These are phyloP conservation scores for Sergeia podlipaevii DNA, from an alignment of 208 protist genomes.

Conservation along the genomic window DNA sequence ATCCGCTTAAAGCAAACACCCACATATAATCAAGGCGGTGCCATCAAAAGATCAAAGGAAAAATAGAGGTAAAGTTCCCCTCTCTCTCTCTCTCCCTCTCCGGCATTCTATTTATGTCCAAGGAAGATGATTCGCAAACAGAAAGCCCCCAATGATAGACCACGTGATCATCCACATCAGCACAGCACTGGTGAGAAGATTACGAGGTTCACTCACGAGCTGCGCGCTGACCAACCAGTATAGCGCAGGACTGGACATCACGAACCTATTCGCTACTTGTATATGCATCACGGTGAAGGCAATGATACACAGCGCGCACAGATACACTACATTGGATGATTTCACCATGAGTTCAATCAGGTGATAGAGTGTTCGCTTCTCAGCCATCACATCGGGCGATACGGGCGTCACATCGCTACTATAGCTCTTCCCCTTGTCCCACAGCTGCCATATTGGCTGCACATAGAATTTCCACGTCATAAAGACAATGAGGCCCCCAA, in stretches of 20 bases:
- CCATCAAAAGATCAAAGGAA: too few relatives aligned
- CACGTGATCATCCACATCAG: constrained; percentile 48
- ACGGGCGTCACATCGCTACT: background rate
- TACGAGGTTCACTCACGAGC: constrained; percentile 21
- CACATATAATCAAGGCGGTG: too few relatives aligned
- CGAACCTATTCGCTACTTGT: constrained; percentile 74
- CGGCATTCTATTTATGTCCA: constrained; percentile 63
- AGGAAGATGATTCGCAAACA: constrained; percentile 72
- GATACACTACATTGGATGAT: constrained; percentile 49
- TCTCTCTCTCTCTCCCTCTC: background rate
- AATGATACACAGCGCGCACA: constrained; percentile 34
- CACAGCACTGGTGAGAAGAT: constrained; percentile 24
- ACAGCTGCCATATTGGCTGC: constrained; percentile 12
- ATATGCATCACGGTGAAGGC: constrained; percentile 67
- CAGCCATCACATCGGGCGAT: background rate
- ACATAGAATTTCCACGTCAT: constrained; percentile 25
- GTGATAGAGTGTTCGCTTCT: background rate
- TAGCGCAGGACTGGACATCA: constrained; percentile 59
- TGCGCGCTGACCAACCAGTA: constrained; percentile 58
- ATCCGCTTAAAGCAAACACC: too few relatives aligned
- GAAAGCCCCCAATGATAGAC: constrained; percentile 41
- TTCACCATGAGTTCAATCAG: constrained; percentile 20
- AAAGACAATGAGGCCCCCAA: constrained; percentile 23
- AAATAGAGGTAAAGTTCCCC: too few relatives aligned
- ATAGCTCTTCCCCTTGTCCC: too few relatives aligned